Evolutionary conservation across 805 yeast genomes (phyloP).

Genomic region (Myxozyma neglecta): DNA sequence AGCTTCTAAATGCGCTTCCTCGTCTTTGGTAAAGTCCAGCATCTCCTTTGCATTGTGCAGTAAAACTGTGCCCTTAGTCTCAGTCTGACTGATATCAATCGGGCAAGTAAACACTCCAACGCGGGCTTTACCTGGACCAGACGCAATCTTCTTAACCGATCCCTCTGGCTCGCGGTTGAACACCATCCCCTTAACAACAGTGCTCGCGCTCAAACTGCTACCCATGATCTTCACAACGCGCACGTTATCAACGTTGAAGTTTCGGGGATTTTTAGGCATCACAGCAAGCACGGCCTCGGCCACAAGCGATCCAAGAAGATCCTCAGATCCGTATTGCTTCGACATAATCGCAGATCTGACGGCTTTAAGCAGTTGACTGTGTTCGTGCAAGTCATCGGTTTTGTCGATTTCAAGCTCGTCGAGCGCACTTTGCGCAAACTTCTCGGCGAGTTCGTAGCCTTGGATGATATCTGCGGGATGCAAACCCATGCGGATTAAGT

Average conservation of each 20-base stretch:
- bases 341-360: conserved; percentile 87
- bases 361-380: conserved; percentile 63
- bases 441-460: conserved; percentile 87
- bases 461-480: conserved; percentile 90
- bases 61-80: conserved; percentile 95
- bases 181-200: conserved; percentile 94
- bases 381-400: conserved; percentile 56
- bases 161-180: conserved; percentile 97
- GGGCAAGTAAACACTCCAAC: conserved; percentile 95
- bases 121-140: conserved; percentile 53
- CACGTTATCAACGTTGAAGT: conserved; percentile 87
- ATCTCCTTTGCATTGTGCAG: conserved; percentile 95
- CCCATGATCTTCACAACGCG: conserved; percentile 98
- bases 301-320: conserved; percentile 69
- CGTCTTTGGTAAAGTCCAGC: conserved; percentile 94
- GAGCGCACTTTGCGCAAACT: conserved; percentile 58
- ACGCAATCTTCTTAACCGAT: conserved; percentile 60
- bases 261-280: conserved; percentile 62
- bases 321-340: conserved; percentile 89
- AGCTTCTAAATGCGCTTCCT: conserved; percentile 87
- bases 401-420: conserved; percentile 55
- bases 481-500: conserved; percentile 77
- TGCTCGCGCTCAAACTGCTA: conserved; percentile 66
- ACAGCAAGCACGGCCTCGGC: conserved; percentile 81
- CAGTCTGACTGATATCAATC: conserved; percentile 92